Percentiles rank a stretch among this genome's conserved stretches.
Conservation (phyloP, 768 basidiomycete genomes). For the Tricholomella constricta region DNA sequence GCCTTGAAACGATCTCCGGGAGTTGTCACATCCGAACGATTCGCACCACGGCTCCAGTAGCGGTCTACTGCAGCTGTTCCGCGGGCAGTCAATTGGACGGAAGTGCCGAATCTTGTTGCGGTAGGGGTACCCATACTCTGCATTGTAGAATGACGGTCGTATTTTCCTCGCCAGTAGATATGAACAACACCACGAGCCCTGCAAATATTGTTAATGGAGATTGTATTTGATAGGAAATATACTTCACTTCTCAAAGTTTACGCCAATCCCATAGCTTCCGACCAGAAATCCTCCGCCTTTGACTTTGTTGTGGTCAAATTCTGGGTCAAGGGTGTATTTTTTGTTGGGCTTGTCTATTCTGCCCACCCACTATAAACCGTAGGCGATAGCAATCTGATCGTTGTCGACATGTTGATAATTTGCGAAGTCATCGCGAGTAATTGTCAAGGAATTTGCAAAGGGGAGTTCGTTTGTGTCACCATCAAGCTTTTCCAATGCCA, state of each 20-base stretch:
- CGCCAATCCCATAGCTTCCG: neutral
- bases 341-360: neutral
- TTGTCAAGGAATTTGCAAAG: neutral
- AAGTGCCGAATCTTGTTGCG: neutral
- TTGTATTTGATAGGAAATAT: neutral
- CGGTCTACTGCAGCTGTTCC: neutral
- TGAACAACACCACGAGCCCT: neutral
- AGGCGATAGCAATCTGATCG: neutral
- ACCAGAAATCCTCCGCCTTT: neutral
- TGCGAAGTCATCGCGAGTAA: neutral
- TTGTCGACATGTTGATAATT: neutral
- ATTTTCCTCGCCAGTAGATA: neutral
- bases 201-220: neutral
- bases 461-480: neutral
- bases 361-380: neutral
- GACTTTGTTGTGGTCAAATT: neutral
- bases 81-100: neutral
- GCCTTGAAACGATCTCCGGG: no score
- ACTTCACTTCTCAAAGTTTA: neutral
- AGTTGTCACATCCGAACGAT: no score
- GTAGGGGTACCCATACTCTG: neutral
- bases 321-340: neutral
- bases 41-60: no score
- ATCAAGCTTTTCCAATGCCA: no score
- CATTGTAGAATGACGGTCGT: neutral